A percentile compares a stretch with the other conserved stretches of the same genome.
Conservation (phyloP, 345 rosid species). For the Salix koriyanagi region DNA sequence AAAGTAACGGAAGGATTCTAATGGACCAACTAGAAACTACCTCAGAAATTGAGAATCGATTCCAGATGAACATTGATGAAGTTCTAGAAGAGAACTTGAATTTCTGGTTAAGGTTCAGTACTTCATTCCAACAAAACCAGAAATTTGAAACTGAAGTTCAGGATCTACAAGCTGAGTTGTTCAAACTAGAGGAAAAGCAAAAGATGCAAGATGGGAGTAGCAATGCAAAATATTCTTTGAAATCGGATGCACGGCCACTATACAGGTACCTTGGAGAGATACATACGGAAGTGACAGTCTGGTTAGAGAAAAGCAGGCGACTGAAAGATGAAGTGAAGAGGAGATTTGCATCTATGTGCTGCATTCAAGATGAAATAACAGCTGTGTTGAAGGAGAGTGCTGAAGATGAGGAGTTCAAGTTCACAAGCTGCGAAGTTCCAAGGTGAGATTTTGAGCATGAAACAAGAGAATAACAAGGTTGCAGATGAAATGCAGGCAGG, state of each 20-base stretch:
- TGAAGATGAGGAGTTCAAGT: slow-evolving; percentile 39
- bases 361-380: slow-evolving; percentile 39
- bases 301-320: slow-evolving; percentile 63
- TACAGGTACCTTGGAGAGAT: slow-evolving; percentile 72
- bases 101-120: slow-evolving; percentile 92
- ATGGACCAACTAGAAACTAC: slow-evolving; percentile 27
- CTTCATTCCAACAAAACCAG: slow-evolving; percentile 63
- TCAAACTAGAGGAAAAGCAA: slow-evolving; percentile 48
- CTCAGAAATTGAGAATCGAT: slow-evolving; percentile 51
- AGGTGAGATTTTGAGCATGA: slow-evolving; percentile 85
- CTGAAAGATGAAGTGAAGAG: slow-evolving; percentile 64
- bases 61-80: slow-evolving; percentile 54
- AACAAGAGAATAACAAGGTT: slow-evolving; percentile 75
- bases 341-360: slow-evolving; percentile 48
- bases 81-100: slow-evolving; percentile 84
- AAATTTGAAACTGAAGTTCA: slow-evolving; percentile 60
- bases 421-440: slow-evolving; percentile 75
- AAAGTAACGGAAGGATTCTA: slow-evolving; percentile 29
- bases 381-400: slow-evolving; percentile 17
- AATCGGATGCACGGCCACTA: slow-evolving; percentile 64
- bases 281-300: slow-evolving; percentile 59
- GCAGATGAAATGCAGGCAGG: slow-evolving; percentile 57
- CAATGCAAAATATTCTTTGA: slow-evolving; percentile 31
- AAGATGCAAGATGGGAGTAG: slow-evolving; percentile 57
- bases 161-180: slow-evolving; percentile 54